Percentiles rank a stretch among this genome's conserved stretches.
These are phyloP conservation scores for Cytospora piceicola DNA, from an alignment of 2,329 filamentous ascomycete species.

Conservation along the genomic window DNA sequence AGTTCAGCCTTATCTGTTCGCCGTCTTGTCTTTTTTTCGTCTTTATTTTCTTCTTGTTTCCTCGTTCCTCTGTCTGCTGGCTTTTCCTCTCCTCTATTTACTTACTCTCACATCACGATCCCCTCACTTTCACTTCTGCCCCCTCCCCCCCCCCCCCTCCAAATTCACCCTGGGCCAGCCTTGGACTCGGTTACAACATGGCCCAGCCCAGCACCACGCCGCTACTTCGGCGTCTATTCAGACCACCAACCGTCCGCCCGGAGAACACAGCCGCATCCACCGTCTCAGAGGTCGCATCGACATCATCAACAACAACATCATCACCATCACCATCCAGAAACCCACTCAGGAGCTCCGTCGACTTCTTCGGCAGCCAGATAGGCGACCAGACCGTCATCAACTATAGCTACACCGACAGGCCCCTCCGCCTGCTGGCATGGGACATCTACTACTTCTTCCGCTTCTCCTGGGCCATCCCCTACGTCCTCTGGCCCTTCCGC, in stretches of 20 bases:
- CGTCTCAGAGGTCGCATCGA: too few species aligned
- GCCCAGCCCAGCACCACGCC: not conserved
- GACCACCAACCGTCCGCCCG: not conserved
- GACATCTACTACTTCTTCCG: slow-evolving; percentile 61
- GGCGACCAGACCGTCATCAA: slow-evolving; percentile 61
- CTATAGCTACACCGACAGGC: slow-evolving; percentile 64
- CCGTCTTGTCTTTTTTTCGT: not conserved
- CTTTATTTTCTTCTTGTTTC: not conserved
- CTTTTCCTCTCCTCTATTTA: not conserved
- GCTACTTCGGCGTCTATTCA: not conserved
- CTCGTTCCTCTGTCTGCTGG: not conserved
- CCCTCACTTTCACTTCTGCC: not conserved
- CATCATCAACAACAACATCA: not conserved
- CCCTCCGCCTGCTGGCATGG: slow-evolving; percentile 53
- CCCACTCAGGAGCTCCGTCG: slow-evolving; percentile 5
- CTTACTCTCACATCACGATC: not conserved
- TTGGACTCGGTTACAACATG: not conserved
- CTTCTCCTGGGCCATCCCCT: slow-evolving; percentile 61
- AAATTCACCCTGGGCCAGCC: too few species aligned
- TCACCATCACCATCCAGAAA: not conserved
- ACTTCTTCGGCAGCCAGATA: slow-evolving; percentile 63
- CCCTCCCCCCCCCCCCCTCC: not conserved
- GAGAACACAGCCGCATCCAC: not conserved
- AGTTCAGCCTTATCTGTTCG: not conserved
- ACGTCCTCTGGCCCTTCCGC: slow-evolving; percentile 61